phyloP scores from a whole-genome alignment of 106 monocot species.

The Dioscorea dumetorum region DNA sequence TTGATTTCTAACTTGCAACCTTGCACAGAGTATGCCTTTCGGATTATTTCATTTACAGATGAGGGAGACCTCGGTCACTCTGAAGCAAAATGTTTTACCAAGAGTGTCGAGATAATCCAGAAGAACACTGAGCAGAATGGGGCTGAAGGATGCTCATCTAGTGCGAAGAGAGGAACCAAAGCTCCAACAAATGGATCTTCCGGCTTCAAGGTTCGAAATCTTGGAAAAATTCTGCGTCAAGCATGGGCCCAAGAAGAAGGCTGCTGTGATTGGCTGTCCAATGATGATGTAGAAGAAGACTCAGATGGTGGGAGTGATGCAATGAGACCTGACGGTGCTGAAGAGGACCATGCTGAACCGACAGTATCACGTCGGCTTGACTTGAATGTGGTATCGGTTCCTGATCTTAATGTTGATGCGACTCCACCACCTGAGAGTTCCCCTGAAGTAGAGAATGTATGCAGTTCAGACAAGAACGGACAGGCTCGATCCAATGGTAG shows the following conservation, averaged over 20 bases:
- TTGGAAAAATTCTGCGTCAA: constrained; percentile 60
- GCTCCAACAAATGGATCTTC: constrained; percentile 21
- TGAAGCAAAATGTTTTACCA: constrained; percentile 81
- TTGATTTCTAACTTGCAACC: constrained; percentile 75
- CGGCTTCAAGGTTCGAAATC: constrained; percentile 81
- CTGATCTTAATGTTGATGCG: constrained; percentile 77
- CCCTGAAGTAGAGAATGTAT: constrained; percentile 33
- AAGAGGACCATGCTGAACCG: constrained; percentile 26
- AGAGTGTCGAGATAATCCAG: constrained; percentile 64
- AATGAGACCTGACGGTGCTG: constrained; percentile 18
- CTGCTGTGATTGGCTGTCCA: constrained; percentile 47
- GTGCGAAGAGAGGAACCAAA: constrained; percentile 36
- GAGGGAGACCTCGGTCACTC: constrained; percentile 84
- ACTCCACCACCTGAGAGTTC: constrained; percentile 34
- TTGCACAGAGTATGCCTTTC: constrained; percentile 85
- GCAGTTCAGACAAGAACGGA: constrained; percentile 42
- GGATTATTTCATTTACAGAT: constrained; percentile 82
- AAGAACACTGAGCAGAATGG: constrained; percentile 33
- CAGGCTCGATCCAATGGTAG: constrained; percentile 39
- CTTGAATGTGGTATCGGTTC: constrained; percentile 63
- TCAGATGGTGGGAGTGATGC: constrained; percentile 31
- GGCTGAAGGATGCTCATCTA: constrained; percentile 32
- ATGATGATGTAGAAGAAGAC: constrained; percentile 47
- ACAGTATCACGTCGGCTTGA: constrained; percentile 48
- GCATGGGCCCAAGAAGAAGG: constrained; percentile 82